These are phyloP conservation scores for Mycotypha africana DNA, from an alignment of 371 early-diverging fungal species.

Conservation along the genomic window DNA sequence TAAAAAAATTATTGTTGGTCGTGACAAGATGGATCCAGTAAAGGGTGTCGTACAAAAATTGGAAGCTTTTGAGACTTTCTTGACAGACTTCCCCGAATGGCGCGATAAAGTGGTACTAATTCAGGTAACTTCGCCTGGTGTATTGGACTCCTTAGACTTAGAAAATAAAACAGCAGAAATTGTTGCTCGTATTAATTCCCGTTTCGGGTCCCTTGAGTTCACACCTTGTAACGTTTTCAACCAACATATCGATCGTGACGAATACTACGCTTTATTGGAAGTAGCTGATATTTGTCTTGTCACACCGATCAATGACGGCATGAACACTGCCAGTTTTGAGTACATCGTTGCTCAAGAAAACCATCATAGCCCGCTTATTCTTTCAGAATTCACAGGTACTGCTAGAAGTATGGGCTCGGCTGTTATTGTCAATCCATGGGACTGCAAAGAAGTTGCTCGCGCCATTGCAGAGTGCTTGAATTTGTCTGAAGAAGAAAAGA, in stretches of 20 bases:
- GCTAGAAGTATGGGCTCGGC: conserved; percentile 86
- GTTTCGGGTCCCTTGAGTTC: conserved; percentile 89
- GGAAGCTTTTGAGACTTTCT: conserved; percentile 89
- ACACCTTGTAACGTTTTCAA: conserved; percentile 93
- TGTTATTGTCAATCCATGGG: conserved; percentile 97
- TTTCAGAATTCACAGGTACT: conserved; percentile 97
- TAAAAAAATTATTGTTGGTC: conserved; percentile 94
- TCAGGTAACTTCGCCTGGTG: conserved; percentile 68
- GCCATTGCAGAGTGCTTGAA: conserved; percentile 86
- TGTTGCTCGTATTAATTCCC: conserved; percentile 89
- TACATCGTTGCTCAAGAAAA: conserved; percentile 96
- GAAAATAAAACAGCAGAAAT: conserved; percentile 86
- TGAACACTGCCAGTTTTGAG: conserved; percentile 99
- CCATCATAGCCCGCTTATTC: conserved; percentile 84
- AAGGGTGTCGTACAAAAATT: conserved; percentile 98
- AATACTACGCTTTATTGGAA: conserved; percentile 94
- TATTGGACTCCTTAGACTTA: conserved; percentile 50
- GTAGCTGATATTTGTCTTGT: conserved; percentile 94
- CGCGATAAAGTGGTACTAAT: conserved; percentile 85
- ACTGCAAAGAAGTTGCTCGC: conserved; percentile 85
- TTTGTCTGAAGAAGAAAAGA: conserved; percentile 79
- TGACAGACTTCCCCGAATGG: conserved; percentile 87
- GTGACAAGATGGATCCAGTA: conserved; percentile 98
- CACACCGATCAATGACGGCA: conserved; percentile 97
- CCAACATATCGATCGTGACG: conserved; percentile 90